Conservation (phyloP, 192 early-diverging fungal genomes). For the Bifiguratus adelaidae region DNA sequence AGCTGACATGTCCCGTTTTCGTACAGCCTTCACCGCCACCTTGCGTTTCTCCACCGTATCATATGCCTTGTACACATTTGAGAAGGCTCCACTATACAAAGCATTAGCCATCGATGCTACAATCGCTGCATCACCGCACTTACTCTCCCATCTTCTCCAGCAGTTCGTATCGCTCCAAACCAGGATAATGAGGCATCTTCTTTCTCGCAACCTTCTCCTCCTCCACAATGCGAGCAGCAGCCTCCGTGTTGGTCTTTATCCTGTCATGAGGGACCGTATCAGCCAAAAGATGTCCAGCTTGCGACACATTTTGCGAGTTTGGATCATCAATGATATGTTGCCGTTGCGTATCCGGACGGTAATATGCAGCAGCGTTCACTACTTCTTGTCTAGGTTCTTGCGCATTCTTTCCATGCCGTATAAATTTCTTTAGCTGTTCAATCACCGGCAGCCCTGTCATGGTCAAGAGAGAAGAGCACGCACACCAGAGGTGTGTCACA, state of each 20-base stretch:
- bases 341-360: constrained; percentile 9
- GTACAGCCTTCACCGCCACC: constrained; percentile 79
- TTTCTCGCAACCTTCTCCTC: constrained; percentile 36
- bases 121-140: constrained; percentile 14
- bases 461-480: too few relatives aligned
- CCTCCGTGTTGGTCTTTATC: constrained; percentile 19
- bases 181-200: constrained; percentile 41
- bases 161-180: constrained; percentile 42
- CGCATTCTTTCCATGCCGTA: constrained; percentile 30
- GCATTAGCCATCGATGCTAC: background rate
- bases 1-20: constrained; percentile 60
- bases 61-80: constrained; percentile 68
- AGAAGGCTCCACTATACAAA: constrained; percentile 68
- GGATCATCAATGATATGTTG: background rate
- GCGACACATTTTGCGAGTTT: background rate
- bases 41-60: constrained; percentile 49
- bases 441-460: too few relatives aligned
- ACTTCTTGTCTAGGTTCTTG: constrained; percentile 9
- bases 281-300: background rate
- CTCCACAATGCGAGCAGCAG: constrained; percentile 33
- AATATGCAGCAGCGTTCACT: constrained; percentile 6
- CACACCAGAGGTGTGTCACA: too few relatives aligned
- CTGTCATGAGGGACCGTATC: constrained; percentile 5
- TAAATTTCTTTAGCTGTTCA: constrained; percentile 35
- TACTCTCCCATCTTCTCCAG: constrained; percentile 65